Conservation (phyloP, 1,139 yeast species). For the Hyphopichia khmerensis region DNA sequence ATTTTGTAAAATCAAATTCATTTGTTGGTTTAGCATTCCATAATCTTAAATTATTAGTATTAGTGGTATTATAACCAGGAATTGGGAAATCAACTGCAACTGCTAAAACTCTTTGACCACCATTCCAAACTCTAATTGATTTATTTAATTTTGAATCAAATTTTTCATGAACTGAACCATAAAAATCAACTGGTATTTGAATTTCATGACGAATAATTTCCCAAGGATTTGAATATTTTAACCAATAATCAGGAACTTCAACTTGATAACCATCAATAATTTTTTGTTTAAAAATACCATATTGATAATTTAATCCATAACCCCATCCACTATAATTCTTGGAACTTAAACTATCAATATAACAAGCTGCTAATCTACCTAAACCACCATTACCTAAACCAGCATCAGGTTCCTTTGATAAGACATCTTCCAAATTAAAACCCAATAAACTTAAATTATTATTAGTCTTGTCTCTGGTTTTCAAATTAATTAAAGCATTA, state of each 20-base stretch:
- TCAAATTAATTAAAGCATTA: conserved; percentile 83
- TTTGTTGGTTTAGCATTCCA: conserved; percentile 91
- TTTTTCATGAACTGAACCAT: conserved; percentile 73
- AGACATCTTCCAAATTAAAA: conserved; percentile 81
- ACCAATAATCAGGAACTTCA: conserved; percentile 94
- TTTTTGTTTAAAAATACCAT: conserved; percentile 90
- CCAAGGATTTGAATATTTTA: conserved; percentile 88
- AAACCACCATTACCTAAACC: conserved; percentile 95
- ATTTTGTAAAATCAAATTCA: conserved; percentile 89
- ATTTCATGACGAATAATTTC: conserved; percentile 85
- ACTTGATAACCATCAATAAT: conserved; percentile 92
- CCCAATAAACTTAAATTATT: conserved; percentile 73
- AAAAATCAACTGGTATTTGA: conserved; percentile 89
- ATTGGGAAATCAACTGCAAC: conserved; percentile 93
- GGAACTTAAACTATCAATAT: conserved; percentile 83
- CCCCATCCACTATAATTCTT: conserved; percentile 96
- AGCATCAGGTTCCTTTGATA: conserved; percentile 89
- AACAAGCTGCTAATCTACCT: conserved; percentile 94
- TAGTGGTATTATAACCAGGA: conserved; percentile 83
- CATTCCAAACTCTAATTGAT: conserved; percentile 69
- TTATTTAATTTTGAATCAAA: conserved; percentile 52
- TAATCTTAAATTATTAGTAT: conserved; percentile 84
- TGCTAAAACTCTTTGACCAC: conserved; percentile 87
- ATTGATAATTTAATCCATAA: conserved; percentile 88
- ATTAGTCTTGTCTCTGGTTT: conserved; percentile 49